These are phyloP conservation scores for Podaxis sp. DNA, from an alignment of 768 basidiomycete species.

Conservation along the genomic window DNA sequence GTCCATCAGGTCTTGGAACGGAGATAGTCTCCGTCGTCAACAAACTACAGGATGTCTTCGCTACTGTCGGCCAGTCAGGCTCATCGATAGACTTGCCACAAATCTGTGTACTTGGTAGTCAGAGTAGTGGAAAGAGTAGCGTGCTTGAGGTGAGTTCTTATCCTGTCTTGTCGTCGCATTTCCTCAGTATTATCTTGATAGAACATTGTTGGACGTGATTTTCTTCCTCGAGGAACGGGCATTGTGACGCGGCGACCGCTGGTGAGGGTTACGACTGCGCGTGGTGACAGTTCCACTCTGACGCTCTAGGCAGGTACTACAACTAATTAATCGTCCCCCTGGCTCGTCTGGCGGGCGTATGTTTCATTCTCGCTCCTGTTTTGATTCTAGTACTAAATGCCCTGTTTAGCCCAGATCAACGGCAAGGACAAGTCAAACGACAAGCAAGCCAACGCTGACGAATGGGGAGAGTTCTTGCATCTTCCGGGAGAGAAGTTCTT, in stretches of 20 bases:
- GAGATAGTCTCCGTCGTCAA: constrained; percentile 83
- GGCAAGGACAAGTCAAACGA: constrained; percentile 55
- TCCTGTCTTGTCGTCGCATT: neutral
- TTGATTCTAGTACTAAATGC: constrained; percentile 1
- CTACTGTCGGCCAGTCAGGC: constrained; percentile 76
- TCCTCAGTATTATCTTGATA: constrained; percentile 29
- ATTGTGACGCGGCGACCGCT: constrained; percentile 97
- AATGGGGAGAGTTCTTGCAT: constrained; percentile 99
- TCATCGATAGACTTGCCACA: constrained; percentile 87
- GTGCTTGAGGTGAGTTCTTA: constrained; percentile 71
- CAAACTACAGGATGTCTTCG: constrained; percentile 91
- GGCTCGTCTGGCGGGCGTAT: constrained; percentile 31
- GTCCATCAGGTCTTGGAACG: constrained; percentile 67
- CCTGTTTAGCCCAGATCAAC: constrained; percentile 37
- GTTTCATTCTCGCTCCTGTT: neutral
- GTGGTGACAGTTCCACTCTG: neutral
- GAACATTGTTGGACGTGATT: constrained; percentile 99
- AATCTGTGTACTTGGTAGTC: constrained; percentile 89
- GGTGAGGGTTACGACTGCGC: constrained; percentile 44
- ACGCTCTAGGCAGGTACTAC: constrained; percentile 62
- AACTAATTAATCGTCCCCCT: constrained; percentile 87
- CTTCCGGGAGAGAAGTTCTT: constrained; percentile 97
- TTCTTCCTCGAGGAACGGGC: constrained; percentile 97
- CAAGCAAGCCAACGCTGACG: constrained; percentile 84
- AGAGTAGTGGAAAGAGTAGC: constrained; percentile 93